Evolutionary conservation across 441 rosid genomes (phyloP).

Genomic region (Bruguiera hainesii): DNA sequence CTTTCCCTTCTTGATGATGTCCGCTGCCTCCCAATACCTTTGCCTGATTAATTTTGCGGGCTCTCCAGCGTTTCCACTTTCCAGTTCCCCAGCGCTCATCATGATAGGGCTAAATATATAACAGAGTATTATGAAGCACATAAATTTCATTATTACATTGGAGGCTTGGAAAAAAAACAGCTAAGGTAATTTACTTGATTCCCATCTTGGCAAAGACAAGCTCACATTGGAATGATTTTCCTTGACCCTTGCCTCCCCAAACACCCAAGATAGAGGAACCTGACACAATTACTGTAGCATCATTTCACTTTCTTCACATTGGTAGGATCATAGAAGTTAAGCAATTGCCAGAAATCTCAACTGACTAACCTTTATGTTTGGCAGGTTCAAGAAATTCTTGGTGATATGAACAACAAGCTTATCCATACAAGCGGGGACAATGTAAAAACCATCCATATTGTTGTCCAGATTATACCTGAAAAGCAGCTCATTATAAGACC

Average conservation of each 20-base stretch:
- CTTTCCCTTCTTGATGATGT: conserved; percentile 87
- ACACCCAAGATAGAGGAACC: conserved; percentile 94
- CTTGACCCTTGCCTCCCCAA: conserved; percentile 99
- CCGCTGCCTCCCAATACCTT: conserved; percentile 97
- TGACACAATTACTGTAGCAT: conserved; percentile 10
- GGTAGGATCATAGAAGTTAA: background rate
- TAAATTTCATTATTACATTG: background rate
- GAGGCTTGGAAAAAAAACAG: background rate
- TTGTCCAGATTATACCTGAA: conserved; percentile 19
- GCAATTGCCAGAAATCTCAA: background rate
- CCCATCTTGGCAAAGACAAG: conserved; percentile 98
- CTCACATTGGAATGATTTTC: conserved; percentile 97
- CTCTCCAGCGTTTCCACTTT: conserved; percentile 97
- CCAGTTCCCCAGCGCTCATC: conserved; percentile 99
- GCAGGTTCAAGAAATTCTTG: conserved; percentile 94
- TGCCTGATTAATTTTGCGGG: conserved; percentile 96
- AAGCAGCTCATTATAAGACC: background rate
- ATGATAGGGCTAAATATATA: conserved; percentile 71
- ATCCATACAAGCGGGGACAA: conserved; percentile 39
- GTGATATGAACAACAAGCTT: conserved; percentile 57
- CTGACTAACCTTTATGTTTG: conserved; percentile 72
- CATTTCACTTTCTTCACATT: background rate
- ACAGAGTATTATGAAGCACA: background rate
- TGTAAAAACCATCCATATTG: conserved; percentile 32
- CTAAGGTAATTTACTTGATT: conserved; percentile 58